Evolutionary conservation across 1,284 basidiomycete species (phyloP).

Genomic region (Cutaneotrichosporon arboriforme): DNA sequence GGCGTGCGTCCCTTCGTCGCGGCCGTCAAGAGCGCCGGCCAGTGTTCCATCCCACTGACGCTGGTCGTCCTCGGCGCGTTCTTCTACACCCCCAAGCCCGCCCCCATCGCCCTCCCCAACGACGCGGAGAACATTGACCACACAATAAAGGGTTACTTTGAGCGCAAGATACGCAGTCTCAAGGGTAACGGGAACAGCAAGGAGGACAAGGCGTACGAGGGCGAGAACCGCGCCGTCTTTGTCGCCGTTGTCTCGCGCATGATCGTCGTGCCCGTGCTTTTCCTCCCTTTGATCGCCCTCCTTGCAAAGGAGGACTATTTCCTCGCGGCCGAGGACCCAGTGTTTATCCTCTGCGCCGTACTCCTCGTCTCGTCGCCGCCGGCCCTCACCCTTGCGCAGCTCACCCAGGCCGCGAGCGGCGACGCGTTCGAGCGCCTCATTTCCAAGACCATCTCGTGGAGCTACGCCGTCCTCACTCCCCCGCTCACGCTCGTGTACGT

Average conservation of each 20-base stretch:
- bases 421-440: constrained; percentile 88
- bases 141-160: constrained; percentile 19
- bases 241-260: constrained; percentile 69
- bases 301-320: constrained; percentile 61
- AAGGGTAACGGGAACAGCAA: background rate
- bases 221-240: constrained; percentile 74
- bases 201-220: constrained; percentile 46
- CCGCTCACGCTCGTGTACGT: constrained; percentile 71
- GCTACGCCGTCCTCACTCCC: constrained; percentile 63
- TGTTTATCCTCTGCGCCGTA: constrained; percentile 56
- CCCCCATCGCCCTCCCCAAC: constrained; percentile 11
- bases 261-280: constrained; percentile 72
- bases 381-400: constrained; percentile 55
- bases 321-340: constrained; percentile 48
- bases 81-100: constrained; percentile 56
- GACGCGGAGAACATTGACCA: background rate
- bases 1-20: constrained; percentile 63
- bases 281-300: constrained; percentile 66
- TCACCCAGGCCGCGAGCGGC: constrained; percentile 78
- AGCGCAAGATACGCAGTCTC: constrained; percentile 29
- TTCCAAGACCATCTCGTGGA: constrained; percentile 51
- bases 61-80: constrained; percentile 88
- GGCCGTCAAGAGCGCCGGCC: constrained; percentile 65
- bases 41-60: constrained; percentile 81
- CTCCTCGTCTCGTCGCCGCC: constrained; percentile 62